Evolutionary conservation across 2,329 filamentous ascomycete species (phyloP), one percentile per base, ranked within the genome.

Genomic region (Fusarium nodosum): DNA sequence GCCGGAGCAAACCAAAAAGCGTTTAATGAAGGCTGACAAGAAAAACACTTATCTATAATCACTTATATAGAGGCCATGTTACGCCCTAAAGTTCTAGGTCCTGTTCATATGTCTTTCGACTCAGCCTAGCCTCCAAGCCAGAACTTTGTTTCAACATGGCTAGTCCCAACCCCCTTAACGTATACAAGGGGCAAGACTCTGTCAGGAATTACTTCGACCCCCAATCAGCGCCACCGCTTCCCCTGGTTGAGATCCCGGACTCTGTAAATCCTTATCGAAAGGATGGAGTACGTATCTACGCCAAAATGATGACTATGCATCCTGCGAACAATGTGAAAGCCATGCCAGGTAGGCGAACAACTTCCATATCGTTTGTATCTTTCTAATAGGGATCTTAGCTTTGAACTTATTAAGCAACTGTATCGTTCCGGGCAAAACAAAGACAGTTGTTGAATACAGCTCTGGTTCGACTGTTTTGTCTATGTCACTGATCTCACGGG

Each of bases 291-390:
- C 83, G 86, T 13, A 88, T 90, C 54, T 90, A 88, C 66, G 88
- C 88, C 38, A 90, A 90, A 78, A 87, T 90, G 86, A 86, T 90
- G 83, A 87, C 86, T 3, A 86, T 86, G 80, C 86, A 88, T 70
- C 88, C 88, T 1, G 86, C 87, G 5, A 87, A 90, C 64, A 90
- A 90, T 48, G 88, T 90, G 68, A 90, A 90, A 73, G 83, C 85
- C 3, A 83, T 91, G 77, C 88, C 88, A 70, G 86, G 85, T 85
- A 59, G 9, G 10, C 13, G 3, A 15, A 12, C 3, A 15, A 2
- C 5, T 13, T 20, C 5, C 28, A 5, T 7, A 0, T 3, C 22
- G n/a, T 7, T 6, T 26, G 7, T 2, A 12, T 15, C 20, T 66
- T 18, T 62, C n/a, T 20, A 16, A 20, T 13, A 2, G 20, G 15